These are phyloP conservation scores for Gloeophyllum trabeum DNA, from an alignment of 768 basidiomycete genomes.

Conservation along the genomic window DNA sequence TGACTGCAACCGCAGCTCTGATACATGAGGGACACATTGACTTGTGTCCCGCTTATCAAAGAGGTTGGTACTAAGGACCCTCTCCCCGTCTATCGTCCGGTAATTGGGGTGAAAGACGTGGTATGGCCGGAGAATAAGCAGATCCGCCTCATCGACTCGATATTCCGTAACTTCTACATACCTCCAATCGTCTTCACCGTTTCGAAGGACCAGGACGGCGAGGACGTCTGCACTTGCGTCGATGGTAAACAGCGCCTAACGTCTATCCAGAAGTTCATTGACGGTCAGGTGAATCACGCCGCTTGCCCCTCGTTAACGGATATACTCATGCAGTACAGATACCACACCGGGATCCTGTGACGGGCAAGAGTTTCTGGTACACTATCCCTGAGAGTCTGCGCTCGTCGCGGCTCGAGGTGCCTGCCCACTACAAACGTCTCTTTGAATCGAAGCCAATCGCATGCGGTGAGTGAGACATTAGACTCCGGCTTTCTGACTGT, in stretches of 20 bases:
- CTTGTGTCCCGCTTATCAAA: conserved; percentile 60
- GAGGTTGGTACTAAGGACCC: conserved; percentile 35
- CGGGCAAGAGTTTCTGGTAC: conserved; percentile 44
- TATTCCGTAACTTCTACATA: conserved; percentile 42
- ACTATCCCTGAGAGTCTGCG: not conserved
- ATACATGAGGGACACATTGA: conserved; percentile 66
- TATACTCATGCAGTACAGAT: too few relatives aligned
- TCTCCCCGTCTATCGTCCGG: not conserved
- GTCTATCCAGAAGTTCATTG: conserved; percentile 31
- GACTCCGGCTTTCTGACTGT: not conserved
- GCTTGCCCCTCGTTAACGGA: too few relatives aligned
- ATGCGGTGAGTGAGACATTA: not conserved
- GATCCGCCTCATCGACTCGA: conserved; percentile 36
- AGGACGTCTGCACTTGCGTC: conserved; percentile 19
- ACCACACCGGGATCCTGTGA: conserved; percentile 31
- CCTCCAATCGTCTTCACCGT: conserved; percentile 40
- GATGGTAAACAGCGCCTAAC: conserved; percentile 46
- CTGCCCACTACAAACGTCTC: not conserved
- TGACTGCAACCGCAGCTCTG: conserved; percentile 29
- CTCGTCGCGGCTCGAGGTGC: not conserved
- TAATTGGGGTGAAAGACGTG: conserved; percentile 35
- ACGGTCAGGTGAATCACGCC: conserved; percentile 29
- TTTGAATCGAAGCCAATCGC: not conserved
- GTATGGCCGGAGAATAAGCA: conserved; percentile 71
- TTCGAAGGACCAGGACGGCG: conserved; percentile 28